A percentile compares a stretch with the other conserved stretches of the same genome.
phyloP scores from a whole-genome alignment of 176 grass and related monocot genomes.

The Oryza meyeriana region DNA sequence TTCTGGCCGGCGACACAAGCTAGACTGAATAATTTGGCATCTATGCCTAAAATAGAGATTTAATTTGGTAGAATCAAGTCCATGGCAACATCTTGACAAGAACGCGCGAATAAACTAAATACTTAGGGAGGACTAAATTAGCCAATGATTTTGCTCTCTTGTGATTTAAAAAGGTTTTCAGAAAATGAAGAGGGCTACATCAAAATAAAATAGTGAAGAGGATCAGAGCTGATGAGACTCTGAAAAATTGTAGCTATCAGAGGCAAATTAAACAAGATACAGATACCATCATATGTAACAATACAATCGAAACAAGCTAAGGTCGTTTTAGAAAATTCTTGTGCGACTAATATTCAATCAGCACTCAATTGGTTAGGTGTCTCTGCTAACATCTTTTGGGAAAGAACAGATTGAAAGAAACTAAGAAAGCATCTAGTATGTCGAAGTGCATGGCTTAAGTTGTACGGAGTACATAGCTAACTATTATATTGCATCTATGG shows the following conservation, averaged over 20 bases:
- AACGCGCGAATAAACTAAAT: background rate
- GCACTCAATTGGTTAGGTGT: background rate
- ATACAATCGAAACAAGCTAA: background rate
- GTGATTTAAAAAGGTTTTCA: background rate
- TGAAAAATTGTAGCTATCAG: background rate
- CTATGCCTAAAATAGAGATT: background rate
- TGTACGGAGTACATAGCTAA: background rate
- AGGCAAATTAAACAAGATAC: background rate
- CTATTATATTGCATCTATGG: background rate
- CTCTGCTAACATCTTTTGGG: background rate
- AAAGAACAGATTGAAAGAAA: background rate
- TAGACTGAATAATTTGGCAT: conserved; percentile 13
- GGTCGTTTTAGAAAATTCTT: background rate
- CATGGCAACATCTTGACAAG: conserved; percentile 34
- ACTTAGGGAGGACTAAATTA: background rate
- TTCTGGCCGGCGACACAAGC: background rate
- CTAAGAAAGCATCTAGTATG: background rate
- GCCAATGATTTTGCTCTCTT: background rate
- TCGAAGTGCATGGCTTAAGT: background rate
- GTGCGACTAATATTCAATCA: background rate
- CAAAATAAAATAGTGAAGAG: background rate
- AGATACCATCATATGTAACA: background rate
- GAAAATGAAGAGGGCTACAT: background rate
- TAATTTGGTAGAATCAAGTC: conserved; percentile 1
- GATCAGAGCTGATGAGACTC: background rate